Evolutionary conservation across 768 basidiomycete genomes (phyloP).

Genomic region (Fomitopsis serialis): DNA sequence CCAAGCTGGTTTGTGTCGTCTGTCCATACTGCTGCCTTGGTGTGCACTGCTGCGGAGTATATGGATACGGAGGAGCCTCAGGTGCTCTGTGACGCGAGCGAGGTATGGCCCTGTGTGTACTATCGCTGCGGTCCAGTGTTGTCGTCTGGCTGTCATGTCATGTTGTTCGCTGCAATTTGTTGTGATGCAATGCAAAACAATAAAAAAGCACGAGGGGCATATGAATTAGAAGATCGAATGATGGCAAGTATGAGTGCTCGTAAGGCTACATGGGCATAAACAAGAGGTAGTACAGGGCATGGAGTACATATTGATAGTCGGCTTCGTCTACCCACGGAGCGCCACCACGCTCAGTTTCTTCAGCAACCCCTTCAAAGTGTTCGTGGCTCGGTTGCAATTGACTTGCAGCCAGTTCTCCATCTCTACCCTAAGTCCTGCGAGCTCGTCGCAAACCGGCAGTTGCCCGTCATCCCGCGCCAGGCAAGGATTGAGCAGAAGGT

Average conservation of each 20-base stretch:
- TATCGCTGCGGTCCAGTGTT: conserved; percentile 10
- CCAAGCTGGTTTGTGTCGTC: not conserved
- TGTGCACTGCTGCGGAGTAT: not conserved
- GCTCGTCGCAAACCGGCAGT: conserved; percentile 69
- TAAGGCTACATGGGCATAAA: not conserved
- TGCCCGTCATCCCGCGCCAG: conserved; percentile 47
- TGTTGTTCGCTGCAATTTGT: conserved; percentile 20
- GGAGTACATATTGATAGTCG: not conserved
- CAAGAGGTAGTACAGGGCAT: not conserved
- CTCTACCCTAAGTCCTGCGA: conserved; percentile 59
- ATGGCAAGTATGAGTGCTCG: not conserved
- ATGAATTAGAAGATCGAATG: not conserved
- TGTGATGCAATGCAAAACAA: conserved; percentile 19
- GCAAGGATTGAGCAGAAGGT: conserved; percentile 79
- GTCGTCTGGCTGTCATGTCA: conserved; percentile 14
- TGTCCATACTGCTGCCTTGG: conserved; percentile 1
- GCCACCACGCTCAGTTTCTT: conserved; percentile 72
- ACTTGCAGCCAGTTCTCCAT: conserved; percentile 86
- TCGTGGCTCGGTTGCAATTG: conserved; percentile 83
- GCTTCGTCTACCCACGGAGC: conserved; percentile 23
- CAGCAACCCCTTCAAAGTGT: conserved; percentile 72
- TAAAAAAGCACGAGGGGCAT: not conserved
- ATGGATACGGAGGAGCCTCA: not conserved
- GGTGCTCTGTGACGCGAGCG: not conserved
- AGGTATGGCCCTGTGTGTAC: conserved; percentile 2